Conservation (phyloP, 1,284 basidiomycete genomes). For the Meira nashicola region DNA sequence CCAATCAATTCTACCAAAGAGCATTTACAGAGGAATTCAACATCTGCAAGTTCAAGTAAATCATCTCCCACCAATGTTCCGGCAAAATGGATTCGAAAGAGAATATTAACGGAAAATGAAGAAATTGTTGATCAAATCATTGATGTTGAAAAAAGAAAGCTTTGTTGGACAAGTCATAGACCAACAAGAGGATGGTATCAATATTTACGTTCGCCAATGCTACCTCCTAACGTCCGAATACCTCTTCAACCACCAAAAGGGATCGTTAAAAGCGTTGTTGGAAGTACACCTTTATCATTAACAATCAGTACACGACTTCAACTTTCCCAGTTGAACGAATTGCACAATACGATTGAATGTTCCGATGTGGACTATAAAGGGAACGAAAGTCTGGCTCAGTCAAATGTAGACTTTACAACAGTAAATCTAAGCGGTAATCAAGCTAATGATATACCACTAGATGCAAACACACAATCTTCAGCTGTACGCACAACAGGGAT, state of each 20-base stretch:
- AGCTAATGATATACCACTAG: not conserved
- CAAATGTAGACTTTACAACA: not conserved
- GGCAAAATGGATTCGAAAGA: slow-evolving; percentile 32
- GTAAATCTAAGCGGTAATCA: not conserved
- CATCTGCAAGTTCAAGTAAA: not conserved
- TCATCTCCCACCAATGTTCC: slow-evolving; percentile 14
- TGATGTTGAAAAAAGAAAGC: slow-evolving; percentile 22
- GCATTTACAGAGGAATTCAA: too few relatives aligned
- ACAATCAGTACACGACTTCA: slow-evolving; percentile 19
- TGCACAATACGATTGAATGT: not conserved
- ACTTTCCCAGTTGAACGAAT: not conserved
- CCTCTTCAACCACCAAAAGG: slow-evolving; percentile 21
- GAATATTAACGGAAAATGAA: slow-evolving; percentile 23
- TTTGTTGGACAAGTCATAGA: slow-evolving; percentile 35
- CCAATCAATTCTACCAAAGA: not conserved
- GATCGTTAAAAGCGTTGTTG: slow-evolving; percentile 3
- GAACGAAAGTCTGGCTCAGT: not conserved
- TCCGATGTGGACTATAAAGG: not conserved
- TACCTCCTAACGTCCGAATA: slow-evolving; percentile 30
- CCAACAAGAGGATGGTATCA: slow-evolving; percentile 39
- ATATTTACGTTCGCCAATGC: slow-evolving; percentile 29
- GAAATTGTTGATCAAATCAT: slow-evolving; percentile 42
- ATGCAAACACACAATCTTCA: slow-evolving; percentile 8
- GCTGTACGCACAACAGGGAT: not conserved
- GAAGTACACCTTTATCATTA: slow-evolving; percentile 28